These are phyloP conservation scores for Metschnikowia anglica DNA, from an alignment of 805 yeast species.

Conservation along the genomic window DNA sequence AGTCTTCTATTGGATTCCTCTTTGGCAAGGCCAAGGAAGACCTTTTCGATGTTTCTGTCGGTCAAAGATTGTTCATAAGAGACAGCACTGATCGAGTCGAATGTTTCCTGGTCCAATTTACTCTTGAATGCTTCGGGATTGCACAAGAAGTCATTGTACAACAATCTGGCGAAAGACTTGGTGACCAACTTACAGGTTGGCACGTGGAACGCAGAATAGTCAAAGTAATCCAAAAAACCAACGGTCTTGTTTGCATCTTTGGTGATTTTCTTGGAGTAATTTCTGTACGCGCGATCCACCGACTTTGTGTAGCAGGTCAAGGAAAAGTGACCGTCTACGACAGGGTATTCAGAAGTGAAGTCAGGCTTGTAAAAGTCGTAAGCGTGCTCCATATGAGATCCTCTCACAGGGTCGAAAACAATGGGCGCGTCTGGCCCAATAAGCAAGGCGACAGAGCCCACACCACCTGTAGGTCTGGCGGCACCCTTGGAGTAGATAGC, in stretches of 20 bases:
- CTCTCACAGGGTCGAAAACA: conserved; percentile 85
- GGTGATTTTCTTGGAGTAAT: conserved; percentile 72
- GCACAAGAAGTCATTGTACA: conserved; percentile 81
- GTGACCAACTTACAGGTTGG: conserved; percentile 95
- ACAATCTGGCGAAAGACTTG: conserved; percentile 88
- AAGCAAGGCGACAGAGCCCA: conserved; percentile 90
- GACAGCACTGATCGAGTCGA: conserved; percentile 48
- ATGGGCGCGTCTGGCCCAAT: conserved; percentile 98
- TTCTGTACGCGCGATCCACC: conserved; percentile 78
- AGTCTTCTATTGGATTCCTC: conserved; percentile 66
- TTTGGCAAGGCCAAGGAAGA: conserved; percentile 76
- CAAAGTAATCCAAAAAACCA: conserved; percentile 70
- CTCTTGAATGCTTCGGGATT: conserved; percentile 59
- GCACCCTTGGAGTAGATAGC: conserved; percentile 96
- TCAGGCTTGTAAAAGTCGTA: conserved; percentile 99
- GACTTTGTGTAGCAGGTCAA: conserved; percentile 92
- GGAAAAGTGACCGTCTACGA: conserved; percentile 96
- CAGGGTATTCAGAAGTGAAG: conserved; percentile 93
- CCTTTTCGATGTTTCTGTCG: conserved; percentile 81
- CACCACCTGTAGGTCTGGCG: conserved; percentile 99
- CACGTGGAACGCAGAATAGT: conserved; percentile 94
- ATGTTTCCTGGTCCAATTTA: conserved; percentile 48
- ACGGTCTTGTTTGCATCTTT: conserved; percentile 49
- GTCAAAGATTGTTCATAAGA: conserved; percentile 75
- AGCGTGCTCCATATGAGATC: conserved; percentile 93